Evolutionary conservation across 2,329 filamentous ascomycete species (phyloP), one percentile per base, ranked within the genome.

Genomic region (Exophiala xenobiotica): DNA sequence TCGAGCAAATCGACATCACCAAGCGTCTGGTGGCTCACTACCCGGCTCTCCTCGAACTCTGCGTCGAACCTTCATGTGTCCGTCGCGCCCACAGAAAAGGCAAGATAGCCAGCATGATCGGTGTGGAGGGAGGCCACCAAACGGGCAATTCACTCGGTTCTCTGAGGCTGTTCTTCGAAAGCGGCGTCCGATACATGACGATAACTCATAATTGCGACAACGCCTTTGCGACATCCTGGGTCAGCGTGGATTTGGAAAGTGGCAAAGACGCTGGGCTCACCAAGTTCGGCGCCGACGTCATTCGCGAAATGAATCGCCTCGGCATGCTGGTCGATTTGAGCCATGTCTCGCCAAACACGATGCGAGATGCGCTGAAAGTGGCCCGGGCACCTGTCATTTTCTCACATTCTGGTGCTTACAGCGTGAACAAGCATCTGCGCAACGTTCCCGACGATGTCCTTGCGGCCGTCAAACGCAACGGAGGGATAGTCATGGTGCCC

Each of bases 381-480:
- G 55, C 62, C 12, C 41, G 54, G 40, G 53, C 60, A 18, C 63
- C 64, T 7, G 58, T 64, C 33, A 63, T 64, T 29, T 63, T 63
- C 41, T 59, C 51, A 4, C 62, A 63, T 42, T 60, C 57, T 29
- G 50, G 53, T 6, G 58, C 54, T 3, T 63, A 64, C 22, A 56
- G 53, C 2, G 31, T 66, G 2, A 60, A 54, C 39, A 56, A 60
- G 7, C 67, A 71, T 53, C 59, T 65, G 4, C 66, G 73, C 3
- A 71, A 74, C 38, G 71, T 72, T 0, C 70, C 72, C 1, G 71
- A 74, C 43, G 69, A 71, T 43, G 65, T 74, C 2, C 58, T 74
- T 2, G 56, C 63, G 6, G 51, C 54, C 2, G 56, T 75, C 0
- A 66, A 64, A 22, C 51, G 61, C 1, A 75, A 74, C 18, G 61